Conservation (phyloP, 768 basidiomycete species). For the Pulveroboletus frians region DNA sequence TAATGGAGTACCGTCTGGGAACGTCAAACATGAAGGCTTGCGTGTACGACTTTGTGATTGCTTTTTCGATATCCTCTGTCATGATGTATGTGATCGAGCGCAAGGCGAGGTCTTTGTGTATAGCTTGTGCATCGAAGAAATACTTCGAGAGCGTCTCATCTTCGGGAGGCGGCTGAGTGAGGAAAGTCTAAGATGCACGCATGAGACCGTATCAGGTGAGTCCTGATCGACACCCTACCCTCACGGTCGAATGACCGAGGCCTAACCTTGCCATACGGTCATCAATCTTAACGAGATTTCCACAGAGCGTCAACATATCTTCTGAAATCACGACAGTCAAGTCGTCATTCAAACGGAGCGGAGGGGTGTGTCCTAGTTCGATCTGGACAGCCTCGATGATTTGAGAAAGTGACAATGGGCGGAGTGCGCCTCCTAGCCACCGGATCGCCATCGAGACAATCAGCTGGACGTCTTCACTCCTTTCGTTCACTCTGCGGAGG, state of each 20-base stretch:
- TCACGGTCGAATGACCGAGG: slow-evolving; percentile 21
- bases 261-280: slow-evolving; percentile 17
- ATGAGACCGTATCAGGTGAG: neutral
- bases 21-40: slow-evolving; percentile 25
- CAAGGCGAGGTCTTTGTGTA: slow-evolving; percentile 27
- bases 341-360: slow-evolving; percentile 22
- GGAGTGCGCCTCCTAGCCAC: slow-evolving; percentile 26
- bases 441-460: slow-evolving; percentile 22
- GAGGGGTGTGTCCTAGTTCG: slow-evolving; percentile 18
- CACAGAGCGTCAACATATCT: slow-evolving; percentile 25
- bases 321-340: slow-evolving; percentile 23
- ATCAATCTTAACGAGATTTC: slow-evolving; percentile 25
- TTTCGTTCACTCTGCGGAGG: slow-evolving; percentile 19
- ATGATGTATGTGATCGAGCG: slow-evolving; percentile 28
- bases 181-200: slow-evolving; percentile 16
- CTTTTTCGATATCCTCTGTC: slow-evolving; percentile 21
- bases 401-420: slow-evolving; percentile 23
- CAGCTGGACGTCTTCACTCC: slow-evolving; percentile 18
- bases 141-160: slow-evolving; percentile 10
- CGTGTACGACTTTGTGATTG: slow-evolving; percentile 20
- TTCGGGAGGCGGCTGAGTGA: slow-evolving; percentile 16
- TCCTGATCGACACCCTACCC: slow-evolving; percentile 8
- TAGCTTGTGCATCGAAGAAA: slow-evolving; percentile 19
- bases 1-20: slow-evolving; percentile 21
- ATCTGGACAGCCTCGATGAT: slow-evolving; percentile 28